These are phyloP conservation scores for Potentilla sterilis DNA, from an alignment of 306 rosid genomes.

Conservation along the genomic window DNA sequence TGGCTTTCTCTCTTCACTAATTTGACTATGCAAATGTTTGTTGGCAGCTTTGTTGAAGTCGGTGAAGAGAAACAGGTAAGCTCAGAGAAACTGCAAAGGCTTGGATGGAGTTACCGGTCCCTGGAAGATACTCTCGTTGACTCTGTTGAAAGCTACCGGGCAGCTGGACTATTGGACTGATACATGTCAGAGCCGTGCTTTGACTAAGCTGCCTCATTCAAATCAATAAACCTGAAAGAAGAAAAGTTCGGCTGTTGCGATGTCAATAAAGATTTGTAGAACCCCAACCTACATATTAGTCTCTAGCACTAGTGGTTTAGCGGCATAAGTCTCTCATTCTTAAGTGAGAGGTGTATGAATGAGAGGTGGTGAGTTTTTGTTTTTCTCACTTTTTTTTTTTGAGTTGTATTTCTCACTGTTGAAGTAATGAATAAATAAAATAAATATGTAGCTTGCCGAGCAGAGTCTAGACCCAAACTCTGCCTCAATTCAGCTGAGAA, in stretches of 20 bases:
- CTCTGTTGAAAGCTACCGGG: constrained; percentile 45
- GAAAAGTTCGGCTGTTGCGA: not conserved
- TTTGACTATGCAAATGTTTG: not conserved
- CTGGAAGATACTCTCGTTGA: constrained; percentile 58
- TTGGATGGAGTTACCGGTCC: constrained; percentile 59
- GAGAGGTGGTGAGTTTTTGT: no score
- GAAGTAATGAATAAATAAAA: no score
- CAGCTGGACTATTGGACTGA: not conserved
- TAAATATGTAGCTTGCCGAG: no score
- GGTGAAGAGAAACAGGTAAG: constrained; percentile 15
- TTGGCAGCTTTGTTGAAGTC: constrained; percentile 23
- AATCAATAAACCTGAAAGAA: not conserved
- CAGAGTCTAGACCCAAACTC: no score
- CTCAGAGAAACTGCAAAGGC: constrained; percentile 48
- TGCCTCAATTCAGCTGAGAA: no score
- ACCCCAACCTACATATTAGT: not conserved
- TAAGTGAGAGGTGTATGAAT: no score
- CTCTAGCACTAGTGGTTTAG: no score
- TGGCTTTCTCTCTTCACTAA: not conserved
- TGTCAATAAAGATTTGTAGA: not conserved
- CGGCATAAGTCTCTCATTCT: no score
- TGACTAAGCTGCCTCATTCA: not conserved
- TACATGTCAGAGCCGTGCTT: not conserved
- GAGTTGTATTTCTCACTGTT: no score
- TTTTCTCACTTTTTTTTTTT: no score